Percentiles rank a stretch among this genome's conserved stretches.
These are phyloP conservation scores for Nicotiana rustica DNA, from an alignment of 305 asterid species.

Conservation along the genomic window DNA sequence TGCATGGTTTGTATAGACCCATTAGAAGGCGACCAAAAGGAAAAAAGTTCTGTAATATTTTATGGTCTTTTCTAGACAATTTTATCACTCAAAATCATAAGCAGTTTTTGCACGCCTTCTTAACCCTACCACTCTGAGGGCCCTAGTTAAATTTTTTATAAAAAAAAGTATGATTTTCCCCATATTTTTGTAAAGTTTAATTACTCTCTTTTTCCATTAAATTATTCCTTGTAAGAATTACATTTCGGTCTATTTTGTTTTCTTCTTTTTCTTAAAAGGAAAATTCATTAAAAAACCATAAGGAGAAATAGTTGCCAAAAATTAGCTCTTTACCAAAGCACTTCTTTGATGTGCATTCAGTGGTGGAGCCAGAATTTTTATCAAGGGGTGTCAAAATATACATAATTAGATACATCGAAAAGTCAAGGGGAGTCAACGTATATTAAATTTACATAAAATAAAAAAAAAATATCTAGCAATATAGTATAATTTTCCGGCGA, in stretches of 20 bases:
- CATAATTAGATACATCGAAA: too few species aligned
- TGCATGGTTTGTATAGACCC: background rate
- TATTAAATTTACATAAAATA: too few species aligned
- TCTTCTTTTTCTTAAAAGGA: background rate
- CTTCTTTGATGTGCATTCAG: too few species aligned
- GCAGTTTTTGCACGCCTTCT: constrained; percentile 41
- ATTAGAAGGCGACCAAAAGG: background rate
- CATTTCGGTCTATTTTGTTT: background rate
- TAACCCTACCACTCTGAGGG: constrained; percentile 17
- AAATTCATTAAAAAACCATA: background rate
- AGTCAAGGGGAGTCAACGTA: too few species aligned
- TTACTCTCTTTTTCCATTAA: background rate
- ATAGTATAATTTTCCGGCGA: too few species aligned
- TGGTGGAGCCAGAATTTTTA: too few species aligned
- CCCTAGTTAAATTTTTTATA: constrained; percentile 19
- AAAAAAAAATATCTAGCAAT: too few species aligned
- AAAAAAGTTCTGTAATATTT: background rate
- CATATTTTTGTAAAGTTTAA: background rate
- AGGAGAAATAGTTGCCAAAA: background rate
- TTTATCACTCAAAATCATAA: constrained; percentile 29
- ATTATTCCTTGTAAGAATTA: background rate
- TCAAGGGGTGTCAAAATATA: too few species aligned
- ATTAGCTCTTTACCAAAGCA: too few species aligned
- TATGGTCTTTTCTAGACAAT: constrained; percentile 37
- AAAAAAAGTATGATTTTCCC: too few species aligned